Evolutionary conservation across 176 grass and related monocot genomes (phyloP), one percentile per base, ranked within the genome.

Genomic region (Oryza rufipogon): DNA sequence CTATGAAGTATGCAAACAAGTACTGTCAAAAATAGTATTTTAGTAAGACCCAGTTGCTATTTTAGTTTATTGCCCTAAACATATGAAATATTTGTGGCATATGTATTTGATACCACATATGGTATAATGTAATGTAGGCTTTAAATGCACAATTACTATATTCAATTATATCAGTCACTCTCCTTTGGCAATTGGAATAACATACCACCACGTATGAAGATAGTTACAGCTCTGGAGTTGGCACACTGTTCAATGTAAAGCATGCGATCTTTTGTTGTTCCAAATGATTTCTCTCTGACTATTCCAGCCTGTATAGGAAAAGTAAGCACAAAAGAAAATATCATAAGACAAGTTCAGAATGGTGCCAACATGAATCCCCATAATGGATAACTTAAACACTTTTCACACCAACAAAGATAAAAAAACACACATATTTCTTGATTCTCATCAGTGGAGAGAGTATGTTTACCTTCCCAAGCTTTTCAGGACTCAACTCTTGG

Each of bases 181-280:
- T 38, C 36, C 36, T 38, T 38, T 6, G 36, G 36, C 36, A 6
- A 38, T 38, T 38, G 5, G 6, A 38, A 6, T 38, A 82, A 81
- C 89, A 66, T 94, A 99, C 91, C 96, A 61, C 96, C 96, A 60
- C 93, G 96, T 81, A 99, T 99, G 88, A 99, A 96, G 72, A 96
- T 96, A 38, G 96, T 99, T 54, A 96, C 93, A 84, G 96, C 96
- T 78, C 90, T 92, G 34, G 93, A 96, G 65, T 99, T 99, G 33
- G 96, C 96, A 87, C 96, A 99, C 68, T 87, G 71, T 19, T 99
- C 96, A 15, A 99, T 96, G 82, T 96, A 96, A 63, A 99, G 83
- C 93, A 96, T 99, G 70, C 90, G 86, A 70, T 99, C 96, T 84
- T 94, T 96, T 42, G 93, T 99, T 42, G 96, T 99, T 67, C 96